Base-by-base conservation (phyloP, 805 yeast species). In the Monosporozyma aquatica region DNA sequence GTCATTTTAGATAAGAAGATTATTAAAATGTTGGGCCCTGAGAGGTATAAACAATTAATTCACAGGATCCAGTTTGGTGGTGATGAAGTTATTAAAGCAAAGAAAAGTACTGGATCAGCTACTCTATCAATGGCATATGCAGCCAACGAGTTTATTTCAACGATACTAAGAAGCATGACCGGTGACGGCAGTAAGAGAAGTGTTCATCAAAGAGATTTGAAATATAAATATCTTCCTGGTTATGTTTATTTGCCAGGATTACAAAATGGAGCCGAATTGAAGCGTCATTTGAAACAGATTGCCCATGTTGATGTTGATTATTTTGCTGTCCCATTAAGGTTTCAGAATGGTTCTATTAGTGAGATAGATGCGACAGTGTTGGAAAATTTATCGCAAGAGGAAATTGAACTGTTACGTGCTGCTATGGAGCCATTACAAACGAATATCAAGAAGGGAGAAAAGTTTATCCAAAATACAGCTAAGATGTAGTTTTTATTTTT, bases 41-140 rank as follows among this genome's bases (percentile, higher is more conserved):
- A 58, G 23, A 69, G 72, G 52, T 73, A 70, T 53, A 80, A 78
- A 53, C 75, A 79, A 38, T 72, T 82, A 58, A 71, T 82, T 51
- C 76, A 81, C 70, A 75, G 89, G 68, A 82, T 82, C 52, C 90
- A 83, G 68, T 82, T 78, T 56, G 92, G 89, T 66, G 92, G 92
- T 71, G 92, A 82, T 63, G 92, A 82, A 69, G 87, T 82, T 53
- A 90, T 83, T 54, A 78, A 82, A 67, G 90, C 90, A 51, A 83
- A 83, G 67, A 73, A 78, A 54, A 90, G 92, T 62, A 80, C 82
- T 44, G 92, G 92, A 47, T 81, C 89, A 27, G 90, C 90, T 43
- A 83, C 92, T 37, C 69, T 83, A 56, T 82, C 90, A 25, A 83
- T 83, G 92, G 90, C 90, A 45, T 82, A 79, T 58, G 89, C 90